A percentile compares a stretch with the other conserved stretches of the same genome.
Evolutionary conservation across 495 filamentous ascomycete species (phyloP).

Genomic region (Ascodesmis nigricans): DNA sequence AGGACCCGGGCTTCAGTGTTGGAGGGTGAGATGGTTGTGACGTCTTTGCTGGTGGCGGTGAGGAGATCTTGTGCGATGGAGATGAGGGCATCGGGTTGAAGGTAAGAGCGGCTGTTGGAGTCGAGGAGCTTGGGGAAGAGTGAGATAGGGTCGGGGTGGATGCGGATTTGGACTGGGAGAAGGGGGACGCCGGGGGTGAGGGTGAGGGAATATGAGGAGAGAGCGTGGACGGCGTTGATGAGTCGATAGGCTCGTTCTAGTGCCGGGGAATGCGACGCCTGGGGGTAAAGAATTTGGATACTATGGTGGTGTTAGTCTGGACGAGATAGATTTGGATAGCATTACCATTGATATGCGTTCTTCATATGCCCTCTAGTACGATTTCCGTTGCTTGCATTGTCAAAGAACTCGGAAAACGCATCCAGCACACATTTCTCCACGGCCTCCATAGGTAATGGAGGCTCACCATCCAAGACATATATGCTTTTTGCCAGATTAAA

Average conservation of each 20-base stretch:
- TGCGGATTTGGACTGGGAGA: constrained; percentile 70
- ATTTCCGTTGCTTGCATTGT: constrained; percentile 57
- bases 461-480: constrained; percentile 11
- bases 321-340: neutral
- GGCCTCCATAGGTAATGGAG: constrained; percentile 25
- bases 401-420: constrained; percentile 37
- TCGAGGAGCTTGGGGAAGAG: constrained; percentile 69
- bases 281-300: constrained; percentile 18
- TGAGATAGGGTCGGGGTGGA: constrained; percentile 63
- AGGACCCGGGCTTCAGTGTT: constrained; percentile 42
- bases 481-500: constrained; percentile 16
- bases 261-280: constrained; percentile 14
- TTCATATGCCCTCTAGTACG: constrained; percentile 45
- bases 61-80: constrained; percentile 49
- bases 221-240: constrained; percentile 61
- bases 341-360: constrained; percentile 39
- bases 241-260: constrained; percentile 26
- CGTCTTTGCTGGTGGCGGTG: constrained; percentile 18
- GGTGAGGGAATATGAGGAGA: constrained; percentile 76
- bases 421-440: constrained; percentile 37
- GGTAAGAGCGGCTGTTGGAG: constrained; percentile 70
- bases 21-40: constrained; percentile 13
- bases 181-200: constrained; percentile 63
- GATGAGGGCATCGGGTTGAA: constrained; percentile 63
- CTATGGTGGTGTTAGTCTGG: constrained; percentile 5